These are phyloP conservation scores for Eleusine indica DNA, from an alignment of 176 grass and related monocot species.

Conservation along the genomic window DNA sequence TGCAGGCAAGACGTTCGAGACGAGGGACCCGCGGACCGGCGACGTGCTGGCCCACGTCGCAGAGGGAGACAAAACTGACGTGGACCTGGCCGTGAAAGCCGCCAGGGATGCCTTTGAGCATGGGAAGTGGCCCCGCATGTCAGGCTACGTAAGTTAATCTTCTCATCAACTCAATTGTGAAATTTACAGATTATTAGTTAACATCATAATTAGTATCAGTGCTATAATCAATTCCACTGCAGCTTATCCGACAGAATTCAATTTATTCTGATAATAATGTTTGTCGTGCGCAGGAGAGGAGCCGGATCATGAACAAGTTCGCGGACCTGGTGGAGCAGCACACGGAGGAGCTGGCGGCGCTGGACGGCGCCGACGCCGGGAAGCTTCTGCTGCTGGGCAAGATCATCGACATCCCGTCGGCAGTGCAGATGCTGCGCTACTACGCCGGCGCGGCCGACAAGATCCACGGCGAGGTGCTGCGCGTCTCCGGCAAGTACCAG, in stretches of 20 bases:
- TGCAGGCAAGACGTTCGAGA: constrained; percentile 76
- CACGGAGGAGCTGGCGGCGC: constrained; percentile 70
- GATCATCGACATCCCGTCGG: constrained; percentile 53
- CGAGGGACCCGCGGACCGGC: constrained; percentile 66
- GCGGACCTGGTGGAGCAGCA: constrained; percentile 77
- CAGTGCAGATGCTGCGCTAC: constrained; percentile 71
- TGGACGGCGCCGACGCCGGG: constrained; percentile 71
- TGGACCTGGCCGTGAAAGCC: constrained; percentile 71
- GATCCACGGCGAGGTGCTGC: constrained; percentile 80
- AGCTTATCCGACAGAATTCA: background rate
- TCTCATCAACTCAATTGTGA: background rate
- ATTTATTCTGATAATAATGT: too few species aligned
- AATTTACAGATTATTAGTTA: background rate
- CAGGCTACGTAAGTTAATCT: constrained; percentile 64
- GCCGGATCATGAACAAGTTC: constrained; percentile 65
- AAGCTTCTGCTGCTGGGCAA: constrained; percentile 76
- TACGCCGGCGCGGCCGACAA: constrained; percentile 95
- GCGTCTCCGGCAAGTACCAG: constrained; percentile 60
- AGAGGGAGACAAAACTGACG: constrained; percentile 65
- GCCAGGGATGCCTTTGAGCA: constrained; percentile 85
- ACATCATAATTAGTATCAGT: background rate
- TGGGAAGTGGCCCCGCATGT: constrained; percentile 89
- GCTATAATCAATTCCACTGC: background rate
- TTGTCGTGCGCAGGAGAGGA: constrained; percentile 53
- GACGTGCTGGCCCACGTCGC: constrained; percentile 71